Conservation (phyloP, 1,139 yeast species). For the Candida gigantensis region DNA sequence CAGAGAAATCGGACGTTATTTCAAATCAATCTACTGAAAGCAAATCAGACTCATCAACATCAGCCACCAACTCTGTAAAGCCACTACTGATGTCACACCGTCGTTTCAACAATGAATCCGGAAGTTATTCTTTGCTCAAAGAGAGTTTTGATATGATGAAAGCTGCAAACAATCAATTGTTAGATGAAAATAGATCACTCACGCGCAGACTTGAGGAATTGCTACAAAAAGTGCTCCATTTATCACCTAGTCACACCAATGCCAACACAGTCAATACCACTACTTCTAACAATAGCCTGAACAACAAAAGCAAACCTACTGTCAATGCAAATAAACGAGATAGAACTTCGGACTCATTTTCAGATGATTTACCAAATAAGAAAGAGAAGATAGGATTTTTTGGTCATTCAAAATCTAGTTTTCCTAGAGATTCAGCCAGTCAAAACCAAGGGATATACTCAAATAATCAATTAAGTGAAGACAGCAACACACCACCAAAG, state of each 20-base stretch:
- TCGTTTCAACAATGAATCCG: neutral
- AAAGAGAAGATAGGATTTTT: conserved; percentile 13
- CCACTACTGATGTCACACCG: neutral
- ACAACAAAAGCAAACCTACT: neutral
- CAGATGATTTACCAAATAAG: conserved; percentile 13
- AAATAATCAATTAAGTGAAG: conserved; percentile 4
- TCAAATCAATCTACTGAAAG: conserved; percentile 1
- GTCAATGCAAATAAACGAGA: conserved; percentile 9
- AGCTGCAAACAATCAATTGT: conserved; percentile 14
- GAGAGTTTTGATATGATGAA: conserved; percentile 13
- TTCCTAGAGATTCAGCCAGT: conserved; percentile 13
- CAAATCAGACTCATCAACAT: conserved; percentile 8
- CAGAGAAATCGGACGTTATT: neutral
- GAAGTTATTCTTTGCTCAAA: conserved; percentile 6
- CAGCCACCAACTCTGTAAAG: neutral
- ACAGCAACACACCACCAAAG: conserved; percentile 6
- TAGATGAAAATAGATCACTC: conserved; percentile 13
- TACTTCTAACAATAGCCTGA: neutral
- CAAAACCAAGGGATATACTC: conserved; percentile 15
- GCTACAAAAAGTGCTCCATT: conserved; percentile 5
- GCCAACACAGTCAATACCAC: neutral
- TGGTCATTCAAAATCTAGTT: conserved; percentile 13
- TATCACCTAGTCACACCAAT: neutral
- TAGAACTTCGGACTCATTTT: conserved; percentile 11
- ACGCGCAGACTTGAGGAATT: conserved; percentile 10